These are phyloP conservation scores for Mucor racemosus DNA, from an alignment of 371 early-diverging fungal genomes.

Conservation along the genomic window DNA sequence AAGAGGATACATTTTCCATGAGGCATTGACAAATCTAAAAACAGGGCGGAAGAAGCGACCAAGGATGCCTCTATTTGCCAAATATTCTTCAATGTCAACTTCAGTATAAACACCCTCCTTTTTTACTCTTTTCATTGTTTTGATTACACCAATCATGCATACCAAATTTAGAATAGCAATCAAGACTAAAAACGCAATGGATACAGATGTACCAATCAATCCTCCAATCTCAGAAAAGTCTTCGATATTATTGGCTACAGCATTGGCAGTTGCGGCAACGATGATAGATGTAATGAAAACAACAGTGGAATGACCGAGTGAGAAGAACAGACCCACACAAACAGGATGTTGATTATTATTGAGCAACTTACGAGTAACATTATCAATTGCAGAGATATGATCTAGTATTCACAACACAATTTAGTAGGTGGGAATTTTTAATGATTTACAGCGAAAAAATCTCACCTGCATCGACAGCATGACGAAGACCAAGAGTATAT, in stretches of 20 bases:
- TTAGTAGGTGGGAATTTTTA: neutral
- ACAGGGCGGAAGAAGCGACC: slow-evolving; percentile 63
- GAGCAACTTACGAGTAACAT: slow-evolving; percentile 69
- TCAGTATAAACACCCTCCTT: slow-evolving; percentile 53
- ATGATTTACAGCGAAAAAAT: neutral
- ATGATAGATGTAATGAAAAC: slow-evolving; percentile 62
- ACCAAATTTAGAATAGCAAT: slow-evolving; percentile 64
- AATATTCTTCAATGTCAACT: slow-evolving; percentile 50
- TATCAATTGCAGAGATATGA: slow-evolving; percentile 79
- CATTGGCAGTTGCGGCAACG: slow-evolving; percentile 55
- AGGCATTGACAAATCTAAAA: slow-evolving; percentile 60
- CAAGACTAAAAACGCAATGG: slow-evolving; percentile 59
- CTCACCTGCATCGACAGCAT: slow-evolving; percentile 71
- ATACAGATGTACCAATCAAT: slow-evolving; percentile 65
- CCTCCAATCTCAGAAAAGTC: slow-evolving; percentile 57
- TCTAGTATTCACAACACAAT: slow-evolving; percentile 30
- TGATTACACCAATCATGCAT: slow-evolving; percentile 47
- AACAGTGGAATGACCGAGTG: slow-evolving; percentile 73
- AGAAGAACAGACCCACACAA: slow-evolving; percentile 69
- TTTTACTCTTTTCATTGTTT: slow-evolving; percentile 43
- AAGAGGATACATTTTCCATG: slow-evolving; percentile 72
- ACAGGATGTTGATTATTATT: slow-evolving; percentile 51
- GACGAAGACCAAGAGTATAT: slow-evolving; percentile 69
- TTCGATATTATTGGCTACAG: slow-evolving; percentile 51
- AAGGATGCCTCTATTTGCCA: slow-evolving; percentile 43